Conservation (phyloP, 2,329 filamentous ascomycete species). For the Clarireedia paspali region DNA sequence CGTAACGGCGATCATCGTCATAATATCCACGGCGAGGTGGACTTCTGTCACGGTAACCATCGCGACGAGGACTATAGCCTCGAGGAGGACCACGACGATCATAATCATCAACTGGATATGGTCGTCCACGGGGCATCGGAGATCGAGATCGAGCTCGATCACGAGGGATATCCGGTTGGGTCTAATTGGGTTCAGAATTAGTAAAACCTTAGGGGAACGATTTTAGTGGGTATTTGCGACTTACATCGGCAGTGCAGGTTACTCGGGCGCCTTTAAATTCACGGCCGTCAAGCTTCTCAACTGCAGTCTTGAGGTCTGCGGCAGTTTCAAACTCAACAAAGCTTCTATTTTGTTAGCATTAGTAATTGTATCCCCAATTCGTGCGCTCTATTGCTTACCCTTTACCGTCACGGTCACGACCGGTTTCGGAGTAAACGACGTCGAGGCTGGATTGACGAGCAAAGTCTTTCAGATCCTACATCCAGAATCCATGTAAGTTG, state of each 20-base stretch:
- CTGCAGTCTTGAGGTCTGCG: conserved; percentile 78
- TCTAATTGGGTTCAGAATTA: conserved; percentile 40
- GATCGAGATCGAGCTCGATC: conserved; percentile 75
- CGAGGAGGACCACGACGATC: conserved; percentile 74
- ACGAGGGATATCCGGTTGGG: conserved; percentile 66
- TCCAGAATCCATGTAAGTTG: conserved; percentile 75
- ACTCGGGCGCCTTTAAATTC: conserved; percentile 91
- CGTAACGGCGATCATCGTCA: conserved; percentile 69
- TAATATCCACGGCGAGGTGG: conserved; percentile 80
- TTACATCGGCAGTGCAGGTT: conserved; percentile 80
- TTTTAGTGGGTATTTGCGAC: conserved; percentile 27
- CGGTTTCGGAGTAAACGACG: conserved; percentile 96
- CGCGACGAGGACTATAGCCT: conserved; percentile 77
- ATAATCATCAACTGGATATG: conserved; percentile 72
- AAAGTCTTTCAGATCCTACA: conserved; percentile 99
- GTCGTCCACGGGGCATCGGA: conserved; percentile 53
- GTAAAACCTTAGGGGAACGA: conserved; percentile 18
- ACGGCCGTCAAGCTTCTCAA: conserved; percentile 87
- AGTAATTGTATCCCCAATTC: neutral
- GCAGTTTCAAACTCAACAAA: conserved; percentile 98
- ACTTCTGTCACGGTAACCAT: conserved; percentile 82
- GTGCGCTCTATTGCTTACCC: conserved; percentile 53
- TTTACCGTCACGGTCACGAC: conserved; percentile 83
- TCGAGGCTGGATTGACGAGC: conserved; percentile 93
- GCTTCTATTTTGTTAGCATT: conserved; percentile 39